phyloP scores from a whole-genome alignment of 2,329 filamentous ascomycete species.

The Coniochaeta prunicola region DNA sequence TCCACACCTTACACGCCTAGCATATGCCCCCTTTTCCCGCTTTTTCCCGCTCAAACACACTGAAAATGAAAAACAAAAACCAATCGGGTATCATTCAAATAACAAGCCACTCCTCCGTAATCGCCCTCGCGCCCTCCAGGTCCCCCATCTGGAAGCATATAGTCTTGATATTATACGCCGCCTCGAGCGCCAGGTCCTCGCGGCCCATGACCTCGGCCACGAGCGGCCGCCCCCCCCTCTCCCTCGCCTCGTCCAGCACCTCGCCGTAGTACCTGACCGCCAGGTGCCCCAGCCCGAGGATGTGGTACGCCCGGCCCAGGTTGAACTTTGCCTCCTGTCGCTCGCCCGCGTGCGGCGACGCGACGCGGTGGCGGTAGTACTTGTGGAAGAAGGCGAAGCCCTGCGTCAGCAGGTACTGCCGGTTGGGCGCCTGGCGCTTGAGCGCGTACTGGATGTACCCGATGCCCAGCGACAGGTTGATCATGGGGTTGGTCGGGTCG shows the following conservation, averaged over 20 bases:
- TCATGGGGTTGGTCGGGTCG: conserved; percentile 66
- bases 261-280: conserved; percentile 63
- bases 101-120: conserved; percentile 55
- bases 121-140: conserved; percentile 45
- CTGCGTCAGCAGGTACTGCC: conserved; percentile 81
- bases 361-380: conserved; percentile 56
- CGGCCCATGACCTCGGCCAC: conserved; percentile 28
- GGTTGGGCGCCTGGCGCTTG: conserved; percentile 83
- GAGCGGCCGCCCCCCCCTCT: conserved; percentile 11
- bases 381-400: conserved; percentile 73
- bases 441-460: conserved; percentile 84
- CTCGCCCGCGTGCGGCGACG: conserved; percentile 26
- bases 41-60: not conserved
- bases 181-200: conserved; percentile 60
- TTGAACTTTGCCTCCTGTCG: conserved; percentile 78
- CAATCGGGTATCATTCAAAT: not conserved
- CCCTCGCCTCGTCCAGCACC: conserved; percentile 29
- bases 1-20: not conserved
- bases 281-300: conserved; percentile 64
- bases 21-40: not conserved
- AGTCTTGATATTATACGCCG: conserved; percentile 66
- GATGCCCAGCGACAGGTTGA: conserved; percentile 75
- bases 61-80: not conserved
- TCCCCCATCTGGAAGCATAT: conserved; percentile 62
- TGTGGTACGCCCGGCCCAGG: conserved; percentile 67